A percentile compares a stretch with the other conserved stretches of the same genome.
Evolutionary conservation across 2,329 filamentous ascomycete genomes (phyloP).

Genomic region (Aspergillus thermomutatus): DNA sequence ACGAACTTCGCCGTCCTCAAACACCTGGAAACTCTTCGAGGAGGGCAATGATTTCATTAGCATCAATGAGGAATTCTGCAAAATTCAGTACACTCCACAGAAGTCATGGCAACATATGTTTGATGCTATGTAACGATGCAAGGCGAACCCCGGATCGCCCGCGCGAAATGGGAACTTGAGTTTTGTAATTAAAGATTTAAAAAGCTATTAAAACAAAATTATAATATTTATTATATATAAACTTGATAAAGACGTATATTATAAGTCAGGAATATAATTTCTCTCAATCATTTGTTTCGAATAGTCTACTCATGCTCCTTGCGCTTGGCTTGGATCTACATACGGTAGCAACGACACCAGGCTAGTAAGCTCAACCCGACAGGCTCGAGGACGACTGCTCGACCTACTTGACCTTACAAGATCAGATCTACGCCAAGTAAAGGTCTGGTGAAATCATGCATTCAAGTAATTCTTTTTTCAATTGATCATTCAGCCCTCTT

Average conservation of each 20-base stretch:
- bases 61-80: slow-evolving; percentile 2
- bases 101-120: slow-evolving; percentile 1
- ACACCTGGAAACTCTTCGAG: slow-evolving; percentile 68
- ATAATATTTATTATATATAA: no score
- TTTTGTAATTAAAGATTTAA: no score
- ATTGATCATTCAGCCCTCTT: slow-evolving; percentile 37
- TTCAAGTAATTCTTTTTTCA: slow-evolving; percentile 31
- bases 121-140: background rate
- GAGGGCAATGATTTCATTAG: slow-evolving; percentile 33
- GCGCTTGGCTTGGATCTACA: background rate
- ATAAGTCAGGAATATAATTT: background rate
- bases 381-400: background rate
- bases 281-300: background rate
- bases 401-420: background rate
- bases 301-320: background rate
- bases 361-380: background rate
- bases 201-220: no score
- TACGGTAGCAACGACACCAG: background rate
- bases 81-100: slow-evolving; percentile 2
- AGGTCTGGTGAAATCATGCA: slow-evolving; percentile 17
- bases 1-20: slow-evolving; percentile 79
- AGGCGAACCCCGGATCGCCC: background rate
- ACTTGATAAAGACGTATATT: no score
- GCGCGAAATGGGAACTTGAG: background rate
- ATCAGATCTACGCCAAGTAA: slow-evolving; percentile 12